phyloP scores from a whole-genome alignment of 495 filamentous ascomycete species.

The Xylaria palmicola region DNA sequence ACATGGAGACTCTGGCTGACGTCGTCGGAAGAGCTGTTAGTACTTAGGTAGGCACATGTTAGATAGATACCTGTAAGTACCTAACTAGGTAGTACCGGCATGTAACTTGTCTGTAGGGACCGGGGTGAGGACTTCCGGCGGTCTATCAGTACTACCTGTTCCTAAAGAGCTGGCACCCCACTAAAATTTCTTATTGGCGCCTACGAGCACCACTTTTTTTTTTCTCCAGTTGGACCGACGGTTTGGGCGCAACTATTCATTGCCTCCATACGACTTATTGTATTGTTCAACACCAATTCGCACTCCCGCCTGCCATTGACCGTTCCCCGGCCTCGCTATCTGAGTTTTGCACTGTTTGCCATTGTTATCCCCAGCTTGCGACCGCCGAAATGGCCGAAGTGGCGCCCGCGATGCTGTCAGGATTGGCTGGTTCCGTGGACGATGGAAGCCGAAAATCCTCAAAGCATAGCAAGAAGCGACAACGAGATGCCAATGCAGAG shows the following conservation, averaged over 20 bases:
- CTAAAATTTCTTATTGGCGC: conserved; percentile 12
- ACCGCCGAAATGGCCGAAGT: neutral
- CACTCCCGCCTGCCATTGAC: neutral
- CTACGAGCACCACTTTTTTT: conserved; percentile 4
- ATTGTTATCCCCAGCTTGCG: neutral
- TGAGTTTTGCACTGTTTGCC: no score
- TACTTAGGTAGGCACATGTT: no score
- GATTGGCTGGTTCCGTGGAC: neutral
- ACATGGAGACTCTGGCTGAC: conserved; percentile 49
- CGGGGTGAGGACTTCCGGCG: neutral
- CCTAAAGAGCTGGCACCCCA: conserved; percentile 1
- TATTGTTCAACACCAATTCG: neutral
- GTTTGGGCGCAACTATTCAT: no score
- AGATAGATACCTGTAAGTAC: no score
- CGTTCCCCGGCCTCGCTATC: neutral
- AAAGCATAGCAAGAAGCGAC: conserved; percentile 40
- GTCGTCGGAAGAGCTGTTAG: conserved; percentile 29
- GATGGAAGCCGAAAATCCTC: conserved; percentile 30
- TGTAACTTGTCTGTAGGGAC: neutral
- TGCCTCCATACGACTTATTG: no score
- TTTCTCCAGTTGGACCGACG: neutral
- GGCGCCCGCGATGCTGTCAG: neutral
- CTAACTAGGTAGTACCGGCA: neutral
- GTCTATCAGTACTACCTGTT: neutral
- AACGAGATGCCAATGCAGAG: conserved; percentile 37